phyloP scores from a whole-genome alignment of 2,329 filamentous ascomycete species.

The Talaromyces sp. region DNA sequence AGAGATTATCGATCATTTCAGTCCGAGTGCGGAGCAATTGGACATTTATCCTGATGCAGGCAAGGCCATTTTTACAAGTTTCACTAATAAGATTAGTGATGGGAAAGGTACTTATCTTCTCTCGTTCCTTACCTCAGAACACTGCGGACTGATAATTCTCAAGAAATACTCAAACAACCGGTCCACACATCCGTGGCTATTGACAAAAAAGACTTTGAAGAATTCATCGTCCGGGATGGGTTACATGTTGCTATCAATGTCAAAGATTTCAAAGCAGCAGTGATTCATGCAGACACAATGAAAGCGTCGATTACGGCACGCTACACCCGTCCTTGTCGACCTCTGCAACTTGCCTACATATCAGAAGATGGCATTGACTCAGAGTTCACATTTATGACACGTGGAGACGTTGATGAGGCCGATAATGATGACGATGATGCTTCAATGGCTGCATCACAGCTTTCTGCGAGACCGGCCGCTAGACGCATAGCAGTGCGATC shows the following conservation, averaged over 20 bases:
- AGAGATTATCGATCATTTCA: conserved; percentile 61
- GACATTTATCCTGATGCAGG: conserved; percentile 56
- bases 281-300: conserved; percentile 57
- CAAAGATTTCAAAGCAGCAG: conserved; percentile 62
- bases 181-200: conserved; percentile 61
- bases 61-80: conserved; percentile 59
- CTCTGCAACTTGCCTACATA: conserved; percentile 57
- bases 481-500: conserved; percentile 20
- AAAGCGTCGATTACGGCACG: conserved; percentile 51
- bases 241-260: conserved; percentile 60
- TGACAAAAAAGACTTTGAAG: conserved; percentile 57
- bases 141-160: conserved; percentile 9
- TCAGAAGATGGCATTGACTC: conserved; percentile 56
- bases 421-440: conserved; percentile 24
- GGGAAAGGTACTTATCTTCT: conserved; percentile 47
- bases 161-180: conserved; percentile 60
- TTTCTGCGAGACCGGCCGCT: conserved; percentile 38
- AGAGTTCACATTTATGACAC: conserved; percentile 51
- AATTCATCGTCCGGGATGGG: conserved; percentile 54
- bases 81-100: conserved; percentile 59
- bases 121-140: conserved; percentile 6
- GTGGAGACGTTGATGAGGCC: conserved; percentile 47
- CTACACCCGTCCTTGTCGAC: conserved; percentile 56
- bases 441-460: conserved; percentile 36
- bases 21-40: conserved; percentile 58